Conservation (phyloP, 768 basidiomycete species). For the Mycena epipterygia region DNA sequence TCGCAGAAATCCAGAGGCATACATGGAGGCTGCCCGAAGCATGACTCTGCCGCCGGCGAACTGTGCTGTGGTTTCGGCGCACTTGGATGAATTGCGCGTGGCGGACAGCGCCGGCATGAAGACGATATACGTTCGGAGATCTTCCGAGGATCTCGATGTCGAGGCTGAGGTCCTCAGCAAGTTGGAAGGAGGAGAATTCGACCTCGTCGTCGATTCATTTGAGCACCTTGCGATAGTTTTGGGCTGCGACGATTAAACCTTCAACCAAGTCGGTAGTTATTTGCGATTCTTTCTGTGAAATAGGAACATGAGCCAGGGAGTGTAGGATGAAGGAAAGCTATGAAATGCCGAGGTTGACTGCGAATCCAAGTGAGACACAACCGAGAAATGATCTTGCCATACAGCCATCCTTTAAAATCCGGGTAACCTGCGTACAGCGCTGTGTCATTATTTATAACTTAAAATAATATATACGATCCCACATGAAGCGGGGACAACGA, state of each 20-base stretch:
- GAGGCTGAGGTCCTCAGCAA: conserved; percentile 44
- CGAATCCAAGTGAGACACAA: no score
- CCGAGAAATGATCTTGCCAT: no score
- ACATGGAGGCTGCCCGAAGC: conserved; percentile 52
- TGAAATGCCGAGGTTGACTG: no score
- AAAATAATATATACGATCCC: no score
- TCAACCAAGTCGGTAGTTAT: neutral
- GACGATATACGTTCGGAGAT: conserved; percentile 57
- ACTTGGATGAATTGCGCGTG: conserved; percentile 53
- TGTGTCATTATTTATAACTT: no score
- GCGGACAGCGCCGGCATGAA: conserved; percentile 55
- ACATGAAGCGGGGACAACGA: no score
- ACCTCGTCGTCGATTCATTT: conserved; percentile 50
- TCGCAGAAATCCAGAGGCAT: conserved; percentile 49
- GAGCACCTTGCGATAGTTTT: conserved; percentile 33
- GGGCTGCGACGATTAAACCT: conserved; percentile 30
- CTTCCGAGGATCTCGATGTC: conserved; percentile 47
- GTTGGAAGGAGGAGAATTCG: conserved; percentile 55
- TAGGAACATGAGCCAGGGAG: no score
- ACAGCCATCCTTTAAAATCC: no score
- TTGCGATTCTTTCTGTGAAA: neutral
- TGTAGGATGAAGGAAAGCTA: no score
- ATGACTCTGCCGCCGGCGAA: conserved; percentile 49
- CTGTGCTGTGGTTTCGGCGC: conserved; percentile 60
- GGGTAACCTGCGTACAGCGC: no score